Evolutionary conservation across 78 protist species (phyloP), one percentile per base, ranked within the genome.

Genomic region (Cavenderia fasciculata): DNA sequence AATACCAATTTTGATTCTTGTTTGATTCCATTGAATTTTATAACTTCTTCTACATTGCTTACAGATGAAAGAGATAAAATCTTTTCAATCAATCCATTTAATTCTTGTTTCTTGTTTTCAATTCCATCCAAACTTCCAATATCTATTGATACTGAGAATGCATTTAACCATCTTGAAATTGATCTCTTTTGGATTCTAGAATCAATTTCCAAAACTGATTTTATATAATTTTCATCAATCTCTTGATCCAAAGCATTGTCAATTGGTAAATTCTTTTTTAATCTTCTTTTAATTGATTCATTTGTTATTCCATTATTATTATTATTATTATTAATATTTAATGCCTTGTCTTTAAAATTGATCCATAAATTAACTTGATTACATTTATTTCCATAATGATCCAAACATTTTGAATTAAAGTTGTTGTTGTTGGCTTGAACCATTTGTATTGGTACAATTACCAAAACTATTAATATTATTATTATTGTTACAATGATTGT

Each of bases 291-390:
- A 11, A 41, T 41, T 23, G 23, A 65, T 12, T 65, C 33, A 16
- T 59, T 16, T 11, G 16, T n/a, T n/a, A n/a, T n/a, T n/a, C n/a
- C n/a, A n/a, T n/a, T n/a, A n/a, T n/a, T n/a, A n/a, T n/a, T n/a
- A 59, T 59, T 7, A 2, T 59, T 27, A 25, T 33, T 38, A 59
- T 59, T 33, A 16, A 12, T 29, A 25, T n/a, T n/a, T n/a, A 59
- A 16, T 21, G 12, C 27, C 38, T 73, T 73, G n/a, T 73, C 68
- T 57, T 52, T 73, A 25, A 73, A 73, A 29, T 56, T 56, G 0
- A 73, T 16, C 82, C 82, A 73, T 3, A 73, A 16, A 31, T 73
- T 73, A 12, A 73, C 61, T 4, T 44, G 49, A 34, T 40, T n/a
- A n/a, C n/a, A n/a, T n/a, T n/a, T n/a, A n/a, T n/a, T n/a, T n/a